Conservation (phyloP, 192 early-diverging fungal genomes). For the Umbelopsis sp. region DNA sequence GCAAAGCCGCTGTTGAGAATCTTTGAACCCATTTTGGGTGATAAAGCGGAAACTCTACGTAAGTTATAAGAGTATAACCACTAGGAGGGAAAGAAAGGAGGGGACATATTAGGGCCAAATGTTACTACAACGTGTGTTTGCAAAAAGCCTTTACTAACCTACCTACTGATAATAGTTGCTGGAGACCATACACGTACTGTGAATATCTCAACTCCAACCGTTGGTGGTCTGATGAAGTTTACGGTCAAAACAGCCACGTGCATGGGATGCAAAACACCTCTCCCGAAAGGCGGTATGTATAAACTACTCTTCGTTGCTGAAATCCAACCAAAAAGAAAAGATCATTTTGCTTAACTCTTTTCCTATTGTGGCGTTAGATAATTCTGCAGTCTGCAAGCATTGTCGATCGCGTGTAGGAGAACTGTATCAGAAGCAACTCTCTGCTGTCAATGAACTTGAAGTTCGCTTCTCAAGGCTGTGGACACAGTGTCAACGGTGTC, state of each 20-base stretch:
- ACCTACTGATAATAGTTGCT: conserved; percentile 36
- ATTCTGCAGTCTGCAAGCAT: conserved; percentile 79
- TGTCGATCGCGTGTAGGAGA: conserved; percentile 73
- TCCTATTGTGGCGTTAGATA: conserved; percentile 24
- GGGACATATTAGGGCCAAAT: neutral
- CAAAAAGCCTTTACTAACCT: neutral
- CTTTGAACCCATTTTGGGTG: conserved; percentile 95
- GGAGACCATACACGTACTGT: conserved; percentile 82
- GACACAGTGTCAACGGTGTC: conserved; percentile 98
- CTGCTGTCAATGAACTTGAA: conserved; percentile 68
- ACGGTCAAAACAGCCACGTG: conserved; percentile 91
- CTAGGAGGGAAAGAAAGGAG: neutral
- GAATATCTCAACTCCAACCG: conserved; percentile 83
- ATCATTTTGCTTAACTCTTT: neutral
- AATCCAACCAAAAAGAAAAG: neutral
- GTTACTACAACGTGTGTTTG: neutral
- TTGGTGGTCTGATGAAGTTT: conserved; percentile 94
- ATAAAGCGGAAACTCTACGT: conserved; percentile 80
- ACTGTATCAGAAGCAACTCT: conserved; percentile 73
- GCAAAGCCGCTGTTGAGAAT: conserved; percentile 91
- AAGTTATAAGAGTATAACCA: conserved; percentile 32
- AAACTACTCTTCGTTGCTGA: neutral
- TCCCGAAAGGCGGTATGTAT: conserved; percentile 59
- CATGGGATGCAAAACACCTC: conserved; percentile 86
- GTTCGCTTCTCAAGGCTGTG: conserved; percentile 84